These are phyloP conservation scores for Venturia effusa DNA, from an alignment of 2,329 filamentous ascomycete species.

Conservation along the genomic window DNA sequence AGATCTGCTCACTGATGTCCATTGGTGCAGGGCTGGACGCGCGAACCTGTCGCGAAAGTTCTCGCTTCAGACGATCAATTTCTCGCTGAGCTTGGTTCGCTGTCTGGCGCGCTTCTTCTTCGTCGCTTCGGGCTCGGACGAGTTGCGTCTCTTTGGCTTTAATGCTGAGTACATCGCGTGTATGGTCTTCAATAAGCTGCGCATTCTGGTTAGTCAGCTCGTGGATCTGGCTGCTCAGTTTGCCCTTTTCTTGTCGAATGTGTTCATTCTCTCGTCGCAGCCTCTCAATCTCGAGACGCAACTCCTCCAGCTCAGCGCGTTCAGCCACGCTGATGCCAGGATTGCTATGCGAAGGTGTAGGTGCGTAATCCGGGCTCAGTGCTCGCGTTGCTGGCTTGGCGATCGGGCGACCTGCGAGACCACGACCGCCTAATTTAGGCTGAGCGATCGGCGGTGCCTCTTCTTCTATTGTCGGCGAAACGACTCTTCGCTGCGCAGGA, in stretches of 20 bases:
- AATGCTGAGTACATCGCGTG: conserved; percentile 85
- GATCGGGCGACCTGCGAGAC: conserved; percentile 76
- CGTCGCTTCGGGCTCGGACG: conserved; percentile 81
- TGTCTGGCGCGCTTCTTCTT: conserved; percentile 75
- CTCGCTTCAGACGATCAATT: conserved; percentile 86
- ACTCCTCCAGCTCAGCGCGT: conserved; percentile 81
- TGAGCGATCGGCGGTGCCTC: conserved; percentile 34
- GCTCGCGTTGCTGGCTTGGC: conserved; percentile 54
- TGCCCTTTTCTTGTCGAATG: conserved; percentile 68
- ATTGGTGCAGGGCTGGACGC: conserved; percentile 45
- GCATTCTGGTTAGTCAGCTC: conserved; percentile 97
- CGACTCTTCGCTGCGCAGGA: conserved; percentile 7
- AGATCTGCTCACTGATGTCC: conserved; percentile 27
- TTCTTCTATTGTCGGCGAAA: conserved; percentile 11
- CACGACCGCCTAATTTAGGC: conserved; percentile 54
- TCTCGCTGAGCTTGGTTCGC: conserved; percentile 78
- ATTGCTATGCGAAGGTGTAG: conserved; percentile 39
- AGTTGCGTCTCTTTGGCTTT: conserved; percentile 98
- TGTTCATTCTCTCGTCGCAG: conserved; percentile 68
- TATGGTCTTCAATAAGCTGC: conserved; percentile 93
- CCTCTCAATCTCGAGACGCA: conserved; percentile 73
- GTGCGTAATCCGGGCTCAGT: conserved; percentile 44
- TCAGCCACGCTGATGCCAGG: conserved; percentile 66
- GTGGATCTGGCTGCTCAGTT: conserved; percentile 74
- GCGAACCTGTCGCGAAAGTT: conserved; percentile 48